Evolutionary conservation across 2,329 filamentous ascomycete species (phyloP), one percentile per base, ranked within the genome.

Genomic region (Aspergillus ibericus): DNA sequence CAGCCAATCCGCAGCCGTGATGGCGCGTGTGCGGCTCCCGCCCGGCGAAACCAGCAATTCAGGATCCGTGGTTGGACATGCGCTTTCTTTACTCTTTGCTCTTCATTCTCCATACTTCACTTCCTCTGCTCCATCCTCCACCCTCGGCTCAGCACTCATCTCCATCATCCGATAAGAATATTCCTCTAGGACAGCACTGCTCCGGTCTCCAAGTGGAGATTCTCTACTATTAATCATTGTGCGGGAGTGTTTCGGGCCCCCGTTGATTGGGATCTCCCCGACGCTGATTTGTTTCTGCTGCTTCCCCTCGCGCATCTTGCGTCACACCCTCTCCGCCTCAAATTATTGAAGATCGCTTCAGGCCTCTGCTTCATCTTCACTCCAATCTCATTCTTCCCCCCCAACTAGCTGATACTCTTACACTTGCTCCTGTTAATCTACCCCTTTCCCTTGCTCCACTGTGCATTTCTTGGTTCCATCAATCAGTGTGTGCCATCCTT

Each of bases 401-500:
- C 36, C 29, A 12, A 53, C 35, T 22, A 42, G 29, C 18, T 15
- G 27, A 20, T 16, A 32, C 51, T 34, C 36, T 34, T 15, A 20
- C 25, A 44, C 51, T 53, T 22, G 29, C 51, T 35, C 48, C 48
- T 22, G 25, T 22, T 16, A 38, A 27, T 25, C 25, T 29, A 38
- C 27, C 22, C 50, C 51, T 29, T 53, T 29, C 36, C 38, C 51
- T 36, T 53, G 25, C 15, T 50, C 54, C 54, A 56, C 54, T 36
- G 32, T 51, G 47, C 52, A 46, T 32, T 51, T 38, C 25, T 35
- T 16, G 34, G 38, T 55, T 36, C 34, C 15, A 48, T 22, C 20
- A 32, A 34, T 22, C 47, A 22, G 48, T 42, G 53, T 16, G 40
- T 49, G 18, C 48, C 48, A 34, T n/a, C 48, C 53, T 32, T 50